These are phyloP conservation scores for Globisporangium acanthophoron DNA, from an alignment of 352 stramenopile genomes.

Conservation along the genomic window DNA sequence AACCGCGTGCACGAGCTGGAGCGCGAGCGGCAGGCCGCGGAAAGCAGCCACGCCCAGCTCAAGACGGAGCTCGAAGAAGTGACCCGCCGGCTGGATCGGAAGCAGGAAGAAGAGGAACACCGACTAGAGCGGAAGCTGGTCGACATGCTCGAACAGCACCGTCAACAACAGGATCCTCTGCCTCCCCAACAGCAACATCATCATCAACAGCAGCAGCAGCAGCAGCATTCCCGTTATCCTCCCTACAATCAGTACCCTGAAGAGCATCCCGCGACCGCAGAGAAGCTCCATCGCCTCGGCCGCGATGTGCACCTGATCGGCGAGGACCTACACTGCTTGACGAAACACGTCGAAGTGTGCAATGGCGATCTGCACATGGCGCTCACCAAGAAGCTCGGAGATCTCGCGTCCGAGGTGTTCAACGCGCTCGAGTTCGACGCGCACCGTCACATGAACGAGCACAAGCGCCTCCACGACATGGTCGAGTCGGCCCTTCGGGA, in stretches of 20 bases:
- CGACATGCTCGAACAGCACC: background rate
- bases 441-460: slow-evolving; percentile 31
- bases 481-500: slow-evolving; percentile 6
- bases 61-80: background rate
- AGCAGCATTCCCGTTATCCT: background rate
- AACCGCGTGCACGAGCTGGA: slow-evolving; percentile 12
- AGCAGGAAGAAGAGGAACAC: background rate
- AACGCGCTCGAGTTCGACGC: slow-evolving; percentile 35
- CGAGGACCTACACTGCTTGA: slow-evolving; percentile 28
- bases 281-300: slow-evolving; percentile 20
- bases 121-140: background rate
- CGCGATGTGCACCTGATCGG: slow-evolving; percentile 20
- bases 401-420: slow-evolving; percentile 38
- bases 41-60: background rate
- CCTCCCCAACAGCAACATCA: background rate
- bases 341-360: slow-evolving; percentile 16
- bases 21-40: slow-evolving; percentile 2
- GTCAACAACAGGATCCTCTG: background rate
- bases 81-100: background rate
- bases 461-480: slow-evolving; percentile 28
- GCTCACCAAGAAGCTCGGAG: slow-evolving; percentile 21
- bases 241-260: slow-evolving; percentile 2
- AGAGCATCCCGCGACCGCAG: slow-evolving; percentile 10
- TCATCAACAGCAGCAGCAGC: background rate
- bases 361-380: slow-evolving; percentile 23